Conservation (phyloP, 495 filamentous ascomycete genomes). For the Chaetomium cochliodes region DNA sequence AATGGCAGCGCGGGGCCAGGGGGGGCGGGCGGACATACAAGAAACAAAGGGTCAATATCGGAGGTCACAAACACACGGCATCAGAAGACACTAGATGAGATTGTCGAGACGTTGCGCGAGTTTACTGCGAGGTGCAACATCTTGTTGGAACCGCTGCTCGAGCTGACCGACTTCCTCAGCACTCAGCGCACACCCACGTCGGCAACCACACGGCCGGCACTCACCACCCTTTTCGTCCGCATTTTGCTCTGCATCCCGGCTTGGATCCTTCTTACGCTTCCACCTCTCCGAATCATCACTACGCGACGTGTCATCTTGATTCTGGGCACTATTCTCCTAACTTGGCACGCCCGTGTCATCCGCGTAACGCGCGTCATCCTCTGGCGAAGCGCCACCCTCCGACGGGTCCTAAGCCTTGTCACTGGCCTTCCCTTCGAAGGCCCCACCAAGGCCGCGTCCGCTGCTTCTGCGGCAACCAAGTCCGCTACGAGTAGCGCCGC, state of each 20-base stretch:
- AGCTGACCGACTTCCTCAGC: constrained; percentile 88
- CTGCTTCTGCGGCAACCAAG: constrained; percentile 14
- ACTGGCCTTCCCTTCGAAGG: constrained; percentile 75
- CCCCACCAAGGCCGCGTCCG: constrained; percentile 26
- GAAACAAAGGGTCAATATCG: constrained; percentile 45
- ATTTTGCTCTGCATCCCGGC: constrained; percentile 83
- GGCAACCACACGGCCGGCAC: constrained; percentile 85
- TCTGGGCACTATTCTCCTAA: constrained; percentile 76
- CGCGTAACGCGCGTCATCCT: constrained; percentile 82
- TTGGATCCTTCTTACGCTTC: constrained; percentile 80
- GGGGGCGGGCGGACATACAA: constrained; percentile 49
- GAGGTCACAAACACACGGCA: constrained; percentile 66
- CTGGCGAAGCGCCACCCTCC: constrained; percentile 79
- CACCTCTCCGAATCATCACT: constrained; percentile 81
- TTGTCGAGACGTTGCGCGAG: constrained; percentile 83
- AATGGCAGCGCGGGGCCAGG: constrained; percentile 37
- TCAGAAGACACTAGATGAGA: constrained; percentile 86
- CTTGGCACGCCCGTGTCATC: constrained; percentile 87
- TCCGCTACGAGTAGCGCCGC: constrained; percentile 21
- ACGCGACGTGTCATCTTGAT: constrained; percentile 76
- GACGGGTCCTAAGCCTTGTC: constrained; percentile 61
- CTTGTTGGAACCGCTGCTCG: constrained; percentile 80
- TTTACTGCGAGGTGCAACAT: constrained; percentile 91
- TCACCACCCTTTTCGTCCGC: constrained; percentile 84
- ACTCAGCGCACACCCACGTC: constrained; percentile 88